phyloP scores from a whole-genome alignment of 164 flowering plant species.

The Cinnamomum micranthum region DNA sequence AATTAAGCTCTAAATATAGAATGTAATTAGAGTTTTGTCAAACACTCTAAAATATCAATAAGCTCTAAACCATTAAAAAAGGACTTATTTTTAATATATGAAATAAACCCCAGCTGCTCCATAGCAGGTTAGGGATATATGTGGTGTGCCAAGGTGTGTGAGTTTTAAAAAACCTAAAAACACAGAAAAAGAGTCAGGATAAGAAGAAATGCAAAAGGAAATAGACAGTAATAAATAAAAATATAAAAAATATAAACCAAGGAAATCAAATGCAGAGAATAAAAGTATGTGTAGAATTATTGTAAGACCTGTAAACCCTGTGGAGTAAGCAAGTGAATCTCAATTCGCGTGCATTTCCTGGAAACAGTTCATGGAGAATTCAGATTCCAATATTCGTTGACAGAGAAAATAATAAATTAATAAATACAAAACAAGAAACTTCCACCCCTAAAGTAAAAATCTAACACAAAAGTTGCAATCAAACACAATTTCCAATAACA shows the following conservation, averaged over 20 bases:
- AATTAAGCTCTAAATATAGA: no score
- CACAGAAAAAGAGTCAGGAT: neutral
- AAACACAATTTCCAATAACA: no score
- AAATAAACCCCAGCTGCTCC: no score
- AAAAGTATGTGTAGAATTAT: neutral
- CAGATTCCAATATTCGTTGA: neutral
- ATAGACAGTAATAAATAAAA: neutral
- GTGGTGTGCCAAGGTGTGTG: no score
- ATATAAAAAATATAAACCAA: neutral
- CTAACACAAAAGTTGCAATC: neutral
- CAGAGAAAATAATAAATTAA: neutral
- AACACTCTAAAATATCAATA: no score
- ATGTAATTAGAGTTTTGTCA: no score
- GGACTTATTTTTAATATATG: no score
- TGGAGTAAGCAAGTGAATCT: constrained; percentile 86
- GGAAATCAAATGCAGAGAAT: neutral
- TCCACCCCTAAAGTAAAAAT: neutral
- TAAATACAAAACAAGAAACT: neutral
- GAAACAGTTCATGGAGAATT: constrained; percentile 4
- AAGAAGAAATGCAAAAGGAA: neutral
- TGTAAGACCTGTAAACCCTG: constrained; percentile 87
- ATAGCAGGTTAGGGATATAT: no score
- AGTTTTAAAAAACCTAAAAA: no score
- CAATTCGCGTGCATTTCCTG: constrained; percentile 98
- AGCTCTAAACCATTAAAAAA: no score